Base-by-base conservation (phyloP, 805 yeast genomes). In the Wilhelminamyces savonicus region DNA sequence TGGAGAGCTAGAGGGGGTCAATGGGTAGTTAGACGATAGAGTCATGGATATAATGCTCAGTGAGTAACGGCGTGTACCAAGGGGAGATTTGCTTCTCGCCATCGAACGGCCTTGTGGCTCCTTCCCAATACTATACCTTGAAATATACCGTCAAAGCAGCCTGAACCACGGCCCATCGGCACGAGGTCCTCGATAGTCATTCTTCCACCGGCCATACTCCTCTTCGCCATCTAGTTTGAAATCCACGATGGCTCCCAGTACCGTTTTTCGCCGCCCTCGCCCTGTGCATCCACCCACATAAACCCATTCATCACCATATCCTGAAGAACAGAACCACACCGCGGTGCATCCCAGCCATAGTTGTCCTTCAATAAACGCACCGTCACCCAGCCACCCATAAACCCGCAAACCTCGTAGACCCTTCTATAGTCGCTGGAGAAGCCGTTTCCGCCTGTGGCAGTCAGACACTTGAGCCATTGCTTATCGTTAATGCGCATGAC, bases 201-300 rank as follows among this genome's bases (percentile, higher is more conserved):
- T n/a, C n/a, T n/a, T n/a, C n/a, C n/a, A n/a, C n/a, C n/a, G n/a
- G n/a, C n/a, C n/a, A n/a, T n/a, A n/a, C n/a, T n/a, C n/a, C n/a
- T n/a, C n/a, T n/a, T n/a, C n/a, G n/a, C n/a, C n/a, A n/a, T n/a
- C n/a, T n/a, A n/a, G n/a, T n/a, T n/a, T n/a, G n/a, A n/a, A n/a
- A n/a, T n/a, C 85, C 85, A 79, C 2, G 83, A 69, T 1, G 88
- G 85, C 37, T 77, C 84, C 90, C 90, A 82, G 43, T 69, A 82
- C 32, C 61, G 61, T 10, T 43, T 46, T 40, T 72, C 79, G 2
- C 50, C 54, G 13, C 39, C 50, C 37, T 56, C 56, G 29, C 70
- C 78, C 28, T 46, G 57, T 5, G 57, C 55, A 50, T 88, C 97
- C 1, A 87, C 59, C 98, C 98, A 90, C 10, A 90, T 58, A 31